Conservation (phyloP, 2,329 filamentous ascomycete genomes). For the Colletotrichum sublineola region DNA sequence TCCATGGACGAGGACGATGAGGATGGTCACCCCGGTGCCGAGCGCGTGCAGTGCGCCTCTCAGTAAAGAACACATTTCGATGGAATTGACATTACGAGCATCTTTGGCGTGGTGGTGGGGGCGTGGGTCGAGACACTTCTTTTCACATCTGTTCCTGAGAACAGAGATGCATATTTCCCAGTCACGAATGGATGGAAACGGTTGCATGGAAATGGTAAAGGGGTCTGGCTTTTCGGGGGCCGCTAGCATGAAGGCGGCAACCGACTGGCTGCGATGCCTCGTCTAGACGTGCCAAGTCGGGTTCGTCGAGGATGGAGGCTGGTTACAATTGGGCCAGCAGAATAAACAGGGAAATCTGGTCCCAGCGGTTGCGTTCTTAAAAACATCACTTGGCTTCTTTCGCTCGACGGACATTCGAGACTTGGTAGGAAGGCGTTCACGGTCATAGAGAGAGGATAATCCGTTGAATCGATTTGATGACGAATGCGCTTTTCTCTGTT, state of each 20-base stretch:
- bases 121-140: constrained; percentile 43
- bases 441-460: constrained; percentile 42
- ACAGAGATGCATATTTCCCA: constrained; percentile 42
- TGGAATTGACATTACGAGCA: constrained; percentile 41
- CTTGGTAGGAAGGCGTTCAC: constrained; percentile 42
- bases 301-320: constrained; percentile 40
- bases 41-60: constrained; percentile 88
- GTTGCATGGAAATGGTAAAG: constrained; percentile 37
- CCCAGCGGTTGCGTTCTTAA: constrained; percentile 36
- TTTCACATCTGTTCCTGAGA: constrained; percentile 32
- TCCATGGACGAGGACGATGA: constrained; percentile 83
- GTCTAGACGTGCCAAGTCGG: constrained; percentile 36
- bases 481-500: constrained; percentile 9
- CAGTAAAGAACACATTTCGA: constrained; percentile 71
- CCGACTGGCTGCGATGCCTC: constrained; percentile 19
- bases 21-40: constrained; percentile 78
- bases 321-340: constrained; percentile 28
- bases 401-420: constrained; percentile 42
- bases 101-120: constrained; percentile 43
- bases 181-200: constrained; percentile 42
- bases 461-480: constrained; percentile 41
- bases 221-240: constrained; percentile 15
- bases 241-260: constrained; percentile 8
- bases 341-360: constrained; percentile 37
- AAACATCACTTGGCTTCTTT: constrained; percentile 38